Evolutionary conservation across 495 filamentous ascomycete genomes (phyloP).

Genomic region (Neurospora pannonica): DNA sequence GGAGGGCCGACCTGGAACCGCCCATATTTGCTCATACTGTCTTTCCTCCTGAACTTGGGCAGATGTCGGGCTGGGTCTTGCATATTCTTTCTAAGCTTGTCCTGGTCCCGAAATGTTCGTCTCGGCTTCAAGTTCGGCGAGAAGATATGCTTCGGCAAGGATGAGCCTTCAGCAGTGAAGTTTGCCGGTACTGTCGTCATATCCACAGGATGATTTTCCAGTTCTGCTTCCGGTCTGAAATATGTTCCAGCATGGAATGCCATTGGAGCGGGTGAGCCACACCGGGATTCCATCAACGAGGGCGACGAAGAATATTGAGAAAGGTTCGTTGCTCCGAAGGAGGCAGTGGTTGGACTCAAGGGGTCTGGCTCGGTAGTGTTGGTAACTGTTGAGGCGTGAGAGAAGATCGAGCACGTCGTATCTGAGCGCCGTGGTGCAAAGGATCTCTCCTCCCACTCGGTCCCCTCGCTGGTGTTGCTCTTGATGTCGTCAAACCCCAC

Average conservation of each 20-base stretch:
- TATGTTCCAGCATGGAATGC: background rate
- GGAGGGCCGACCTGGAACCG: background rate
- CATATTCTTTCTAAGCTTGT: background rate
- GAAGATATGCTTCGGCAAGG: background rate
- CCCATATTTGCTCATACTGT: background rate
- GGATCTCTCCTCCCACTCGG: background rate
- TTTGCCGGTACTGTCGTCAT: background rate
- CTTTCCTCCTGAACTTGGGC: background rate
- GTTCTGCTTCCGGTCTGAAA: background rate
- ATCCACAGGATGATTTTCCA: background rate
- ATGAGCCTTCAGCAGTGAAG: background rate
- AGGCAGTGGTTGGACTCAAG: background rate
- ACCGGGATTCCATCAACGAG: background rate
- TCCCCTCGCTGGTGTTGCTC: background rate
- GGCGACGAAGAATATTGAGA: background rate
- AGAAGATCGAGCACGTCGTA: conserved; percentile 7
- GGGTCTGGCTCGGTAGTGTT: conserved; percentile 15
- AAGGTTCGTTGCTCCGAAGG: background rate
- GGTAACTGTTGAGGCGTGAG: conserved; percentile 8
- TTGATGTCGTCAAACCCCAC: background rate
- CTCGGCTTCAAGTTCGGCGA: background rate
- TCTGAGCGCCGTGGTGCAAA: conserved; percentile 4
- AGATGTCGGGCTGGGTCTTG: background rate
- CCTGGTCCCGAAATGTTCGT: background rate
- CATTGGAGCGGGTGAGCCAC: background rate